Evolutionary conservation across 2,329 filamentous ascomycete genomes (phyloP).

Genomic region (Didymellaceae sp.): DNA sequence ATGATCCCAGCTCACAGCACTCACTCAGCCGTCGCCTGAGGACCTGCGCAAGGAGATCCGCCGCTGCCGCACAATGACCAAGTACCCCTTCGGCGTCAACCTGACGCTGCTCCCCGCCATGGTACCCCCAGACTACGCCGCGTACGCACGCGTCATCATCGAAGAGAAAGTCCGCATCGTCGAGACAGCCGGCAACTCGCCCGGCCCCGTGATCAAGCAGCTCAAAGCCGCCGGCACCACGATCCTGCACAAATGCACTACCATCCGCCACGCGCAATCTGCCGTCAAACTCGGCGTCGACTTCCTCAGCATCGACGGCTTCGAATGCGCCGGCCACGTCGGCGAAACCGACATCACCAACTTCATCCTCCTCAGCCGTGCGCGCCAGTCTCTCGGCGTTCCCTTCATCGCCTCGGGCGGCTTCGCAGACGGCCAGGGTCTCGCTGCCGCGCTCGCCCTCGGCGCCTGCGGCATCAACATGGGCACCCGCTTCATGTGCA

Average conservation of each 20-base stretch:
- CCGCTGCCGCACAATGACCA: slow-evolving; percentile 80
- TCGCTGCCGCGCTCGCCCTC: slow-evolving; percentile 87
- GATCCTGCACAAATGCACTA: slow-evolving; percentile 97
- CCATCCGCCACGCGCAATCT: slow-evolving; percentile 88
- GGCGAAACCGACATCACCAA: slow-evolving; percentile 89
- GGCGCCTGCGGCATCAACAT: slow-evolving; percentile 97
- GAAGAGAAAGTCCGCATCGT: slow-evolving; percentile 92
- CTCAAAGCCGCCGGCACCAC: slow-evolving; percentile 80
- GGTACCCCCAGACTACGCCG: slow-evolving; percentile 87
- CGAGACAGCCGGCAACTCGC: slow-evolving; percentile 89
- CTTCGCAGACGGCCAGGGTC: slow-evolving; percentile 91
- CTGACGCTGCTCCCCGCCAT: slow-evolving; percentile 90
- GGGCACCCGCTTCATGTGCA: slow-evolving; percentile 98
- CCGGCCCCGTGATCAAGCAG: slow-evolving; percentile 86
- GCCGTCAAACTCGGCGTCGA: slow-evolving; percentile 95
- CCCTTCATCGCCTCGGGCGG: slow-evolving; percentile 97
- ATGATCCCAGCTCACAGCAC: slow-evolving; percentile 67
- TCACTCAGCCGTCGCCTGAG: slow-evolving; percentile 91
- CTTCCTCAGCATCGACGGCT: slow-evolving; percentile 95
- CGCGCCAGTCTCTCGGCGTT: slow-evolving; percentile 80
- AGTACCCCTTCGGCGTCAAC: slow-evolving; percentile 88
- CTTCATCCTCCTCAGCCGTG: slow-evolving; percentile 84
- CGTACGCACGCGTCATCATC: slow-evolving; percentile 90
- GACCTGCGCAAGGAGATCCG: slow-evolving; percentile 93
- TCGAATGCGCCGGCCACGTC: slow-evolving; percentile 93